Evolutionary conservation across 306 rosid species (phyloP).

Genomic region (Cyamopsis tetragonoloba): DNA sequence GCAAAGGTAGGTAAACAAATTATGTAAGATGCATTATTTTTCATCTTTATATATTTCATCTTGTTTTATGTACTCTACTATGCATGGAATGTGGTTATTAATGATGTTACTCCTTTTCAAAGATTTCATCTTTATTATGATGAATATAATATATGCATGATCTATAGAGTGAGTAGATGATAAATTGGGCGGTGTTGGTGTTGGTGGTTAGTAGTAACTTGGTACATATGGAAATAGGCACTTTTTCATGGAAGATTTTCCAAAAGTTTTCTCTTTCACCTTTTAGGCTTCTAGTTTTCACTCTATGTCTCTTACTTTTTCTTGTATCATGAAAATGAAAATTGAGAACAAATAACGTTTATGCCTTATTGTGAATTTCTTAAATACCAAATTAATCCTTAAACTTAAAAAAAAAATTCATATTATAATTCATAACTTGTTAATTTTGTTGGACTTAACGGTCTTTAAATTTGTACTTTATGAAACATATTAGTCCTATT

Average conservation of each 20-base stretch:
- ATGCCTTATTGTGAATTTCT: conserved; percentile 9
- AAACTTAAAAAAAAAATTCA: too few species aligned
- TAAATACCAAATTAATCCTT: too few species aligned
- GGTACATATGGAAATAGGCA: conserved; percentile 19
- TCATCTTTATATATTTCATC: too few species aligned
- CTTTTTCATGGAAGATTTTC: conserved; percentile 27
- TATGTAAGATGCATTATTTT: background rate
- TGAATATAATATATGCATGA: background rate
- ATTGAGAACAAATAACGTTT: conserved; percentile 21
- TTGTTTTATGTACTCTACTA: too few species aligned
- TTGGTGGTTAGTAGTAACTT: too few species aligned
- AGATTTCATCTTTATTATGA: too few species aligned
- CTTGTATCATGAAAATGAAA: conserved; percentile 20
- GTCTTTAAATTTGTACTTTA: too few species aligned
- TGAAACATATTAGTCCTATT: too few species aligned
- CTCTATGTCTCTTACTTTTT: background rate
- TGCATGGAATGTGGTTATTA: conserved; percentile 14
- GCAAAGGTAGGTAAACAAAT: conserved; percentile 60
- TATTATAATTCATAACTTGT: too few species aligned
- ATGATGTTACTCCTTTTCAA: background rate
- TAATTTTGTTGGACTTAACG: too few species aligned
- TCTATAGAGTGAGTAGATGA: background rate
- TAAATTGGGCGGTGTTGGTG: background rate
- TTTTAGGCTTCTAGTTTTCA: conserved; percentile 25
- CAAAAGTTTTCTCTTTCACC: conserved; percentile 8